These are phyloP conservation scores for Penicillium fuscoglaucum DNA, from an alignment of 2,329 filamentous ascomycete species.

Conservation along the genomic window DNA sequence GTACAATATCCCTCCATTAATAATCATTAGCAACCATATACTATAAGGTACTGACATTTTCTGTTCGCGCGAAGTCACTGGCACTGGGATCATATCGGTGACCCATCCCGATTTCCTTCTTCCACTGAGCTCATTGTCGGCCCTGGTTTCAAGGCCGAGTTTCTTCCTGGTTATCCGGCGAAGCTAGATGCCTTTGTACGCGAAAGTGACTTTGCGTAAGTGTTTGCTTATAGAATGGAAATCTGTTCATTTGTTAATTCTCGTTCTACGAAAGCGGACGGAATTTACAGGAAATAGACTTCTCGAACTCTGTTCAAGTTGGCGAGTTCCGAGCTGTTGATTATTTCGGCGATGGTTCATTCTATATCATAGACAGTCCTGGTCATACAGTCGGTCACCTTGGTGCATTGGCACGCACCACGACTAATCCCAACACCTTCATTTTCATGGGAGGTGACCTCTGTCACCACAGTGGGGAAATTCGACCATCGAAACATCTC, in stretches of 20 bases:
- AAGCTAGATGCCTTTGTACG: slow-evolving; percentile 41
- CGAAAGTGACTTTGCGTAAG: slow-evolving; percentile 46
- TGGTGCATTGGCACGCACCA: slow-evolving; percentile 48
- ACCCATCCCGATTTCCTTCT: slow-evolving; percentile 46
- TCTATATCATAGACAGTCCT: slow-evolving; percentile 40
- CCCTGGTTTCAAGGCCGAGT: slow-evolving; percentile 47
- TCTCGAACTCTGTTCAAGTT: background rate
- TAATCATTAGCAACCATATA: background rate
- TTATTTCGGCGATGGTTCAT: slow-evolving; percentile 45
- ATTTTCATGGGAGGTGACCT: slow-evolving; percentile 54
- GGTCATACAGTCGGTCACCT: slow-evolving; percentile 51
- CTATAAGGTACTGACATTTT: background rate
- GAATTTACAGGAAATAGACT: slow-evolving; percentile 30
- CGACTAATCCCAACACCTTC: slow-evolving; percentile 40
- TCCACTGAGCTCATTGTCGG: slow-evolving; percentile 50
- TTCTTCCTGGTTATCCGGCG: slow-evolving; percentile 49
- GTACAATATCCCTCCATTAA: background rate
- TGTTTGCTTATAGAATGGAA: too few relatives aligned
- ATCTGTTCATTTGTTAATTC: too few relatives aligned
- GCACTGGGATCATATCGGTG: slow-evolving; percentile 48
- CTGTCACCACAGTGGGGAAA: slow-evolving; percentile 48
- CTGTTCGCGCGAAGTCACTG: slow-evolving; percentile 21
- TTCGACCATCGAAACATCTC: slow-evolving; percentile 46
- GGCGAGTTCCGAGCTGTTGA: slow-evolving; percentile 43
- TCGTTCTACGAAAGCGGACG: background rate